A percentile compares a stretch with the other conserved stretches of the same genome.
Evolutionary conservation across 352 stramenopile genomes (phyloP).

Genomic region (Phytophthora melonis): DNA sequence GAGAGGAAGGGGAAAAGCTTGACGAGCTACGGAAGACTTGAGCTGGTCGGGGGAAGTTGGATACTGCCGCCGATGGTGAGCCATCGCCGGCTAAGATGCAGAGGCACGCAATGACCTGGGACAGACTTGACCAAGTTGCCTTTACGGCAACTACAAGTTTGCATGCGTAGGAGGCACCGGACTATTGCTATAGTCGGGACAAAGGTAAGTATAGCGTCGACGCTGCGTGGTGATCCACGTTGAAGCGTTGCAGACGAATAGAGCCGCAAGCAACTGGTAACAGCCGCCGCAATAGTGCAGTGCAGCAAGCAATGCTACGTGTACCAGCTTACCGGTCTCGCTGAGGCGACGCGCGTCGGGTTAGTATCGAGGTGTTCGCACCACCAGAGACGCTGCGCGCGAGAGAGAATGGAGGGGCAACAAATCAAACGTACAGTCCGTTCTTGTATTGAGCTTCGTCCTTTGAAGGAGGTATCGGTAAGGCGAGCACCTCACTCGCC

Average conservation of each 20-base stretch:
- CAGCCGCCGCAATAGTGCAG: background rate
- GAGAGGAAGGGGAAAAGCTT: background rate
- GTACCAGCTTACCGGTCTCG: background rate
- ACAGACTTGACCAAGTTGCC: slow-evolving; percentile 12
- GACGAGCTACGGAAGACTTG: slow-evolving; percentile 16
- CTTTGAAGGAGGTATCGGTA: slow-evolving; percentile 2
- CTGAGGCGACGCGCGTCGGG: background rate
- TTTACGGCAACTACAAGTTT: slow-evolving; percentile 25
- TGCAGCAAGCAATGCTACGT: no score
- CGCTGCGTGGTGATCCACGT: background rate
- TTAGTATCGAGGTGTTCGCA: slow-evolving; percentile 33
- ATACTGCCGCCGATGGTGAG: slow-evolving; percentile 20
- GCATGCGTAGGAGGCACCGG: slow-evolving; percentile 19
- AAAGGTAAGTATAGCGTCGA: slow-evolving; percentile 16
- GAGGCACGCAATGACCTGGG: slow-evolving; percentile 21
- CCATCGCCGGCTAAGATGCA: slow-evolving; percentile 17
- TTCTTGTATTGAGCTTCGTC: slow-evolving; percentile 20
- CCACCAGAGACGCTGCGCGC: slow-evolving; percentile 25
- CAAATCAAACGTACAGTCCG: slow-evolving; percentile 20
- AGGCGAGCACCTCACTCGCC: slow-evolving; percentile 43
- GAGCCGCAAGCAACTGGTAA: slow-evolving; percentile 9
- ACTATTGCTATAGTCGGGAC: slow-evolving; percentile 24
- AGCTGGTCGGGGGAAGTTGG: slow-evolving; percentile 22
- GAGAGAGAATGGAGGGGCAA: slow-evolving; percentile 2
- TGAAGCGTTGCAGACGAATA: slow-evolving; percentile 24